These are phyloP conservation scores for Suhomyces tanzawaensis DNA, from an alignment of 805 yeast genomes.

Conservation along the genomic window DNA sequence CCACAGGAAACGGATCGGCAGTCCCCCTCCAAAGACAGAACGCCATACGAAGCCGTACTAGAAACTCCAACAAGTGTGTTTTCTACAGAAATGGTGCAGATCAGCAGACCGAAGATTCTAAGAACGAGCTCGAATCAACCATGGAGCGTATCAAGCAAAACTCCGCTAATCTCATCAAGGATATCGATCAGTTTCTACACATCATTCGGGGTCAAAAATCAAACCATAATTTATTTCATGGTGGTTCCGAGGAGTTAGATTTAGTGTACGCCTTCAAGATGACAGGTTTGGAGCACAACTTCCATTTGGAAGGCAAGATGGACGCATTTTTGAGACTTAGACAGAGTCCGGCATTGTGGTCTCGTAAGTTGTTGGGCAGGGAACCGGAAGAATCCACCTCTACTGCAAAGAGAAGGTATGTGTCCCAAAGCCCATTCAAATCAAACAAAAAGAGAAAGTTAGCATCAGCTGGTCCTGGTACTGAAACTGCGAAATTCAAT, in stretches of 20 bases:
- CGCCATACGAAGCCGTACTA: conserved; percentile 23
- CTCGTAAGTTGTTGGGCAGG: neutral
- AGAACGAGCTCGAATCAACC: neutral
- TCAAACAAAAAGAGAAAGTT: neutral
- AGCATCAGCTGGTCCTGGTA: neutral
- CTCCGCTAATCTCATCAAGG: neutral
- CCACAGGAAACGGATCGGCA: conserved; percentile 11
- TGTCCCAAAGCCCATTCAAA: too few species aligned
- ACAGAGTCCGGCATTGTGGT: conserved; percentile 2
- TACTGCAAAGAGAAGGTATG: too few species aligned
- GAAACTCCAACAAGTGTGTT: conserved; percentile 4
- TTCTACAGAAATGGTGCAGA: neutral
- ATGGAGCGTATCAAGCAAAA: neutral
- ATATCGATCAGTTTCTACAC: neutral
- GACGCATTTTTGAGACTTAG: conserved; percentile 7
- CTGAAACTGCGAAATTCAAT: neutral
- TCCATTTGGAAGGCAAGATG: conserved; percentile 7
- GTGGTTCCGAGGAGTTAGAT: neutral
- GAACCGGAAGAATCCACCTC: too few species aligned
- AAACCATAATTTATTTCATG: neutral
- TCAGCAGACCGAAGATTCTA: neutral
- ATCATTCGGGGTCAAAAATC: neutral
- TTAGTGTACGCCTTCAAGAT: neutral
- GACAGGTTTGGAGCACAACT: neutral
- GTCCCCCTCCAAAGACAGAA: conserved; percentile 33